Evolutionary conservation across 495 filamentous ascomycete genomes (phyloP).

Genomic region (Immersiella caudata): DNA sequence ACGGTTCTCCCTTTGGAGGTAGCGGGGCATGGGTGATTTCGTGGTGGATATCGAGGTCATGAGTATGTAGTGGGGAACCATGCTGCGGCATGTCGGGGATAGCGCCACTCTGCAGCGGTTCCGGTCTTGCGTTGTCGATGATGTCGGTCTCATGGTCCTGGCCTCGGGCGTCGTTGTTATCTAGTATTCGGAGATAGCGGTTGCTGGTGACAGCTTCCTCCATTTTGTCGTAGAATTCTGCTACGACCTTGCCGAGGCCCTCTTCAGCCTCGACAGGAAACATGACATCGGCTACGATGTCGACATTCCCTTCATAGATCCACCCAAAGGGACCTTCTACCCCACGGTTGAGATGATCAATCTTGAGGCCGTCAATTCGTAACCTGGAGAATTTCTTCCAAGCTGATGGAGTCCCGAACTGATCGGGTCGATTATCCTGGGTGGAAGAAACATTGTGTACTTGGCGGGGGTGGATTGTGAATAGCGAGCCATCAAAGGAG

Average conservation of each 20-base stretch:
- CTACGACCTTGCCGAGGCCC: slow-evolving; percentile 86
- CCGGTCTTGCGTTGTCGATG: slow-evolving; percentile 29
- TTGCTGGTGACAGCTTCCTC: slow-evolving; percentile 87
- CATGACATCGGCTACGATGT: slow-evolving; percentile 94
- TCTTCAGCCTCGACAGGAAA: slow-evolving; percentile 85
- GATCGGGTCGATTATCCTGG: slow-evolving; percentile 49
- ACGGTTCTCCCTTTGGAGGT: slow-evolving; percentile 52
- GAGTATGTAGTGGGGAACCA: slow-evolving; percentile 5
- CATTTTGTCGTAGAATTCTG: slow-evolving; percentile 90
- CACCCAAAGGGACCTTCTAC: slow-evolving; percentile 94
- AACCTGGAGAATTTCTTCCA: slow-evolving; percentile 95
- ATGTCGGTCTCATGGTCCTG: slow-evolving; percentile 30
- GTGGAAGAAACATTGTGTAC: slow-evolving; percentile 65
- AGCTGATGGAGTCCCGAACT: slow-evolving; percentile 48
- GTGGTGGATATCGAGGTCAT: slow-evolving; percentile 1
- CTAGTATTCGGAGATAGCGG: slow-evolving; percentile 55
- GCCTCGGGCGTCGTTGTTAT: slow-evolving; percentile 33
- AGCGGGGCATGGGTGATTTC: background rate
- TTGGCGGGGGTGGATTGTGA: slow-evolving; percentile 95
- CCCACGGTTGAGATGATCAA: slow-evolving; percentile 94
- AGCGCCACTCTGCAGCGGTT: slow-evolving; percentile 16
- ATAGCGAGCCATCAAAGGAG: slow-evolving; percentile 91
- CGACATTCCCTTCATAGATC: slow-evolving; percentile 95
- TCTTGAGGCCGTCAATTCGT: slow-evolving; percentile 88
- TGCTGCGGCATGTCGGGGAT: background rate